Evolutionary conservation across 2,329 filamentous ascomycete genomes (phyloP).

Genomic region (Trichoderma harzianum): DNA sequence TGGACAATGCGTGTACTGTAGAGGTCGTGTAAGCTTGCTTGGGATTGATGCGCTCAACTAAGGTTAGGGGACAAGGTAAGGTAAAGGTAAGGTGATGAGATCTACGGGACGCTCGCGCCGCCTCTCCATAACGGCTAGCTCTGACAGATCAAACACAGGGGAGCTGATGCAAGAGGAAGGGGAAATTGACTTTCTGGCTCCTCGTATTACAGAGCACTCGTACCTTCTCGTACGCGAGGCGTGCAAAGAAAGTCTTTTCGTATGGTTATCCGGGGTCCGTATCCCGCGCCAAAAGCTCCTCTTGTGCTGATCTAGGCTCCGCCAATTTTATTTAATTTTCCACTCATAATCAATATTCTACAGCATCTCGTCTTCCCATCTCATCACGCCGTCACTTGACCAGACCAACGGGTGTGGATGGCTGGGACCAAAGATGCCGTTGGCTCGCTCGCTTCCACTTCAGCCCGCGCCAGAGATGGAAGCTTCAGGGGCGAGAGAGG

Average conservation of each 20-base stretch:
- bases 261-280: background rate
- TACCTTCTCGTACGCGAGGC: background rate
- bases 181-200: constrained; percentile 2
- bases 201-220: background rate
- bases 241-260: background rate
- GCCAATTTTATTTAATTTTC: background rate
- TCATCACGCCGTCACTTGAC: constrained; percentile 9
- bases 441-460: constrained; percentile 11
- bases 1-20: background rate
- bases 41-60: background rate
- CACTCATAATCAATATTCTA: background rate
- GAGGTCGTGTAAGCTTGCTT: background rate
- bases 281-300: background rate
- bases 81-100: constrained; percentile 16
- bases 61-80: constrained; percentile 10
- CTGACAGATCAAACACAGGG: constrained; percentile 13
- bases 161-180: background rate
- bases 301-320: background rate
- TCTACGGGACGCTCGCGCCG: constrained; percentile 16
- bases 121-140: constrained; percentile 15
- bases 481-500: constrained; percentile 14
- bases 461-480: constrained; percentile 14
- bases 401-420: constrained; percentile 3
- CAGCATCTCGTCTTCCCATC: background rate
- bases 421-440: constrained; percentile 8